Evolutionary conservation across 169 alveolate genomes (phyloP), one percentile per base, ranked within the genome.

Genomic region (Eimeria acervulina): DNA sequence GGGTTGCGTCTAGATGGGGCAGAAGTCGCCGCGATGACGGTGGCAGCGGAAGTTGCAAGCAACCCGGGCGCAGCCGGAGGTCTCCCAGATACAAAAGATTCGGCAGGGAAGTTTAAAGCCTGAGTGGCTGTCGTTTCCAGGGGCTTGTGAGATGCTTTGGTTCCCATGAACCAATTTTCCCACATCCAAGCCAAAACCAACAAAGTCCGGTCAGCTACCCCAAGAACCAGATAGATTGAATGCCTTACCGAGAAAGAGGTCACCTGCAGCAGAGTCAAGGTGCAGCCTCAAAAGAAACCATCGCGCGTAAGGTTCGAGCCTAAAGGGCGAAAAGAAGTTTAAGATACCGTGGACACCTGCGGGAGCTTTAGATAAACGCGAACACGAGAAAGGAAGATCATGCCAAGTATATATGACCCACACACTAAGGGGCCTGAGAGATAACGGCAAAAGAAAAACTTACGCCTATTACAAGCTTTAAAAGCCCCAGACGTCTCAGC

Each of bases 401-500:
- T 40, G 63, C 55, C 87, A 38, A 7, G 59, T 59, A 13, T 8
- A 1, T 31, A 68, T 23, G 78, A 13, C 78, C 26, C 31, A 12
- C 28, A 28, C 1, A 13, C n/a, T 28, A 2, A 51, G 51, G 70
- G 52, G 23, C 52, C 7, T 33, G 31, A 12, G 91, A 26, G 51
- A n/a, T 76, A 12, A 38, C 31, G 59, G 47, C 17, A 12, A 23
- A 40, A 15, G 33, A 76, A 8, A 0, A 36, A 44, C 96, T 28
- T 68, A 93, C 96, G 28, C 93, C 72, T 52, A 93, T 31, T 10
- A 44, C 28, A 47, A 93, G 88, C 63, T 80, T 72, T 19, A 93
- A 19, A 12, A 93, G 33, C 85, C 96, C 93, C 52, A 81, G 74
- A 17, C 96, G 96, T 63, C 96, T 93, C 63, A 93, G 78, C 94